A percentile compares a stretch with the other conserved stretches of the same genome.
Conservation (phyloP, 2,329 filamentous ascomycete genomes). For the Penicillium sp. region DNA sequence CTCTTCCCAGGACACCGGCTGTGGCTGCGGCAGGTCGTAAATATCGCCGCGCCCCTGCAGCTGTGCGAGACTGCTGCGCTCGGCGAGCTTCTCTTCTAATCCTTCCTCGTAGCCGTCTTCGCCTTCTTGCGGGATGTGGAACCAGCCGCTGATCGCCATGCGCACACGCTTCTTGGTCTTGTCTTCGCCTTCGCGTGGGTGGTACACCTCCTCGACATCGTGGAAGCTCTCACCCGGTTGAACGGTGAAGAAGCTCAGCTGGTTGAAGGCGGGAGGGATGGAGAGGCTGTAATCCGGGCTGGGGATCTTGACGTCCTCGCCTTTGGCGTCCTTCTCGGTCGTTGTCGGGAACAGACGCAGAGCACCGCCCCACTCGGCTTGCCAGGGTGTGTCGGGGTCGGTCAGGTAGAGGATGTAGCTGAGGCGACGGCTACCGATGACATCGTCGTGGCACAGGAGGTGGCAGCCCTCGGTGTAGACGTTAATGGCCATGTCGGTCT, state of each 20-base stretch:
- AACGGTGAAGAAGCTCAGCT: conserved; percentile 96
- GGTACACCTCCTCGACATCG: conserved; percentile 97
- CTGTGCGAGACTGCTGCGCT: conserved; percentile 88
- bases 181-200: conserved; percentile 58
- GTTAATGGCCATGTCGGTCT: conserved; percentile 99
- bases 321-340: conserved; percentile 64
- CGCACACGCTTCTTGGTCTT: conserved; percentile 65
- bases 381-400: conserved; percentile 87
- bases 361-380: conserved; percentile 88
- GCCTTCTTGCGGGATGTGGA: conserved; percentile 92
- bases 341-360: conserved; percentile 78
- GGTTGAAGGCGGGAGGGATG: conserved; percentile 95
- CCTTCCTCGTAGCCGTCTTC: conserved; percentile 90
- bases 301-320: conserved; percentile 74
- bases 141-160: conserved; percentile 99
- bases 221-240: conserved; percentile 99
- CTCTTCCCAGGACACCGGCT: conserved; percentile 48
- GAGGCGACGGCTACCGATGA: conserved; percentile 92
- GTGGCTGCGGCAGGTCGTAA: conserved; percentile 74
- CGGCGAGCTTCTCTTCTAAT: conserved; percentile 80
- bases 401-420: conserved; percentile 97
- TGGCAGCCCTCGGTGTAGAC: conserved; percentile 96
- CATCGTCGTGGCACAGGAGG: conserved; percentile 94
- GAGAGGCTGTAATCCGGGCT: conserved; percentile 73
- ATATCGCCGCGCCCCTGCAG: conserved; percentile 86